These are phyloP conservation scores for Sarocladiaceae sp. DNA, from an alignment of 2,329 filamentous ascomycete genomes.

Conservation along the genomic window DNA sequence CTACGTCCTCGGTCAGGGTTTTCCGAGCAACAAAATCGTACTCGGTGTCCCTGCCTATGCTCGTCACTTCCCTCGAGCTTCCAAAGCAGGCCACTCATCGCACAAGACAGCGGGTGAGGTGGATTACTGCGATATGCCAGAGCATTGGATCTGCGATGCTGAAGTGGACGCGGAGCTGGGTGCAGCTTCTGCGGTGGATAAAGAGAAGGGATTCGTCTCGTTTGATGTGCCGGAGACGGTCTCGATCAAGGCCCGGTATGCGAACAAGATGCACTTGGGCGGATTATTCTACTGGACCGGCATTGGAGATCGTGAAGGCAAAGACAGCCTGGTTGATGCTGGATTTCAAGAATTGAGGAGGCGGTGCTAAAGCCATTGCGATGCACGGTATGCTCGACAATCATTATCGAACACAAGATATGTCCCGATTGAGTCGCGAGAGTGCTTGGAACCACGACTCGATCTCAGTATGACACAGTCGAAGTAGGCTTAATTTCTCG, in stretches of 20 bases:
- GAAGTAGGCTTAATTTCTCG: too few relatives aligned
- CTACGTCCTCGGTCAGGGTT: conserved; percentile 48
- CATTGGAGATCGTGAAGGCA: conserved; percentile 49
- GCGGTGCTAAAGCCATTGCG: background rate
- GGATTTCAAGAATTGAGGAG: conserved; percentile 44
- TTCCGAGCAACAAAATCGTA: conserved; percentile 54
- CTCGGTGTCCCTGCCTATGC: conserved; percentile 63
- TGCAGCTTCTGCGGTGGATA: conserved; percentile 39
- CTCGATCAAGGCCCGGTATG: conserved; percentile 56
- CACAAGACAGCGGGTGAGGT: conserved; percentile 44
- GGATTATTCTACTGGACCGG: conserved; percentile 69
- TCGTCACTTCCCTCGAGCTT: conserved; percentile 53
- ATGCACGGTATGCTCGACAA: too few relatives aligned
- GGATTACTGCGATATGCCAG: conserved; percentile 59
- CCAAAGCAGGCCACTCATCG: conserved; percentile 49
- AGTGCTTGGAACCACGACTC: too few relatives aligned
- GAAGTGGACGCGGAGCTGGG: conserved; percentile 45
- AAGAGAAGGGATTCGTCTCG: conserved; percentile 50
- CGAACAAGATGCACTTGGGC: conserved; percentile 47
- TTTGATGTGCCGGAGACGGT: conserved; percentile 62
- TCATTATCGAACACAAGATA: too few relatives aligned
- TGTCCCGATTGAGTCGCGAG: too few relatives aligned
- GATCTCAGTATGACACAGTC: too few relatives aligned
- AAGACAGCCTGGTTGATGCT: conserved; percentile 55
- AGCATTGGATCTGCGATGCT: conserved; percentile 36